These are phyloP conservation scores for Lavandula angustifolia DNA, from an alignment of 257 asterid genomes.

Conservation along the genomic window DNA sequence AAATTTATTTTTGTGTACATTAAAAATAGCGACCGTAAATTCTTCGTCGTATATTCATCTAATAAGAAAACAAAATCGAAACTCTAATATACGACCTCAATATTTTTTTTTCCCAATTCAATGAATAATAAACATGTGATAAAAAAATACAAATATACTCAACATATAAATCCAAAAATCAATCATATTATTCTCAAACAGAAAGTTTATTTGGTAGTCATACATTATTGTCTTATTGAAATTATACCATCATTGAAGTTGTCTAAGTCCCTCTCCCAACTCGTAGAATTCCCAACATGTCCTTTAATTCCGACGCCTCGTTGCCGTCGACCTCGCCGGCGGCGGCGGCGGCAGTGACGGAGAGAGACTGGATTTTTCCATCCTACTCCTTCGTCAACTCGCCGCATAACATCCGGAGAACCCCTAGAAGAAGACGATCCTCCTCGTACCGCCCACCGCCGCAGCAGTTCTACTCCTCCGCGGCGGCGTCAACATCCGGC, in stretches of 20 bases:
- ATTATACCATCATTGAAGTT: no score
- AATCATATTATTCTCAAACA: no score
- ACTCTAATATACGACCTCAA: no score
- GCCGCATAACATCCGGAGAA: slow-evolving; percentile 40
- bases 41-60: no score
- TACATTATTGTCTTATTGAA: no score
- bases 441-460: slow-evolving; percentile 50
- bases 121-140: no score
- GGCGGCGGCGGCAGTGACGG: slow-evolving; percentile 31
- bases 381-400: slow-evolving; percentile 62
- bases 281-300: slow-evolving; percentile 38
- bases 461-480: slow-evolving; percentile 33
- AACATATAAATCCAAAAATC: no score
- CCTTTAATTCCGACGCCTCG: slow-evolving; percentile 51
- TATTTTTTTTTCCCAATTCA: no score
- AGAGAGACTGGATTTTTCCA: slow-evolving; percentile 78
- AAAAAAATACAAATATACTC: no score
- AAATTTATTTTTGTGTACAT: no score
- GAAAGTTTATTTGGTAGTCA: background rate
- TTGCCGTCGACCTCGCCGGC: slow-evolving; percentile 45
- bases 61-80: no score
- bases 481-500: slow-evolving; percentile 31
- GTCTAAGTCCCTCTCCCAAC: background rate
- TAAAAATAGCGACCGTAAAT: no score
- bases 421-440: slow-evolving; percentile 56